Base-by-base conservation (phyloP, 2,329 filamentous ascomycete species). In the Penicillium hesseltinei region DNA sequence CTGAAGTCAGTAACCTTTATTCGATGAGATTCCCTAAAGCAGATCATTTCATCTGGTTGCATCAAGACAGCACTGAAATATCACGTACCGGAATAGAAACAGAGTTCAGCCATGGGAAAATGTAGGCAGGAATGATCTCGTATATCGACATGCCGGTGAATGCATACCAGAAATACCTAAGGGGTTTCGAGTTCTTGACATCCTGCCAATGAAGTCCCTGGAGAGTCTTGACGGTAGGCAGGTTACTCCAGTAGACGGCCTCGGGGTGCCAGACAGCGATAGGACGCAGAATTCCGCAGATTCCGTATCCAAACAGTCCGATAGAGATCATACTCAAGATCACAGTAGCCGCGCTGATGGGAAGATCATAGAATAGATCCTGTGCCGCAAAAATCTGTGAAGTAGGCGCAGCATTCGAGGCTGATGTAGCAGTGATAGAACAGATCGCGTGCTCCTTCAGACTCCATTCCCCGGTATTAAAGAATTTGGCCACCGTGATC, bases 361-460 rank as follows among this genome's bases (percentile, higher is more conserved):
- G 75, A 52, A 82, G 62, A 59, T 81, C 68, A 63, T 84, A 84
- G 59, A 83, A 84, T 1, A 84, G 74, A 19, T 80, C 70, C 57
- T 83, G 80, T 0, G 78, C 79, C 0, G 80, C 75, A 51, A 81
- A 82, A 0, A 82, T 79, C 2, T 59, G 57, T 5, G 57, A 46
- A 15, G 73, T 78, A 4, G 72, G 74, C 0, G 76, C 56, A 1
- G 78, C 81, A 45, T 83, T 82, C 4, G 80, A 82, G 0, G 80
- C 82, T 0, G 81, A 81, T 0, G 80, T 81, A 1, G 82, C 81
- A 0, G 80, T 84, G 64, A 84, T 82, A 48, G 81, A 64, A 60
- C 78, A 80, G 1, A 84, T 76, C 0, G 81, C 73, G 36, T 86
- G 83, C 63, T 86, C 83, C 61, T 85, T 85, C 33, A 85, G 69